Percentiles rank a stretch among this genome's conserved stretches.
Evolutionary conservation across 106 monocot genomes (phyloP).

Genomic region (Agapanthus africanus): DNA sequence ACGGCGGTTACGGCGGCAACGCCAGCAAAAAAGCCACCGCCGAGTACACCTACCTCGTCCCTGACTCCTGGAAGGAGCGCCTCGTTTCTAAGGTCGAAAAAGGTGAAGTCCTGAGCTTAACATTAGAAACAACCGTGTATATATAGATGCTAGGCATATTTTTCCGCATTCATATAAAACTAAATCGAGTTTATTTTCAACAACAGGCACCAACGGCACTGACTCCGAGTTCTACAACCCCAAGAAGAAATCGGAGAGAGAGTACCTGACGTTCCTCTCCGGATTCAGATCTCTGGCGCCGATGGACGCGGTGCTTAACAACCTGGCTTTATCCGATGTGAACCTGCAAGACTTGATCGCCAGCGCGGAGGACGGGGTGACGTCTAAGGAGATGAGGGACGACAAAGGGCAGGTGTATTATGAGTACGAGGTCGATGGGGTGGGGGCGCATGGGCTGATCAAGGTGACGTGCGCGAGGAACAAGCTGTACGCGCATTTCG

Average conservation of each 20-base stretch:
- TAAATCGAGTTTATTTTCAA: too few species aligned
- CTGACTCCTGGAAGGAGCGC: constrained; percentile 86
- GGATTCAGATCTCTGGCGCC: constrained; percentile 75
- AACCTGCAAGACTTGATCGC: constrained; percentile 80
- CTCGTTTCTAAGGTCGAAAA: constrained; percentile 96
- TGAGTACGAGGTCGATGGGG: constrained; percentile 73
- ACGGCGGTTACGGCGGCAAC: constrained; percentile 97
- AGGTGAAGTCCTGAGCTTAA: too few species aligned
- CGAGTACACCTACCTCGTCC: constrained; percentile 87
- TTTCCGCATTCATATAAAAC: too few species aligned
- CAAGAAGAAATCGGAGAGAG: constrained; percentile 62
- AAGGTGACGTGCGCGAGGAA: constrained; percentile 83
- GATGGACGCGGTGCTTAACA: constrained; percentile 60
- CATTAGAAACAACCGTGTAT: too few species aligned
- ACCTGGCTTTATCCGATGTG: constrained; percentile 91
- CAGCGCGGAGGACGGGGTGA: constrained; percentile 58
- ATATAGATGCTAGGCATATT: too few species aligned
- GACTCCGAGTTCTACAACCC: constrained; percentile 99
- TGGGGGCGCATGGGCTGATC: constrained; percentile 66
- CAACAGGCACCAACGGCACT: constrained; percentile 98
- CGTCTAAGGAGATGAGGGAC: constrained; percentile 40
- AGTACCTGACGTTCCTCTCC: constrained; percentile 85
- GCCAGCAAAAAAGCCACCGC: constrained; percentile 75
- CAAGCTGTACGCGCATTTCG: constrained; percentile 92
- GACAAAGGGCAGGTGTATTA: constrained; percentile 79